Evolutionary conservation across 352 stramenopile genomes (phyloP).

Genomic region (Thalassiosira exigua): DNA sequence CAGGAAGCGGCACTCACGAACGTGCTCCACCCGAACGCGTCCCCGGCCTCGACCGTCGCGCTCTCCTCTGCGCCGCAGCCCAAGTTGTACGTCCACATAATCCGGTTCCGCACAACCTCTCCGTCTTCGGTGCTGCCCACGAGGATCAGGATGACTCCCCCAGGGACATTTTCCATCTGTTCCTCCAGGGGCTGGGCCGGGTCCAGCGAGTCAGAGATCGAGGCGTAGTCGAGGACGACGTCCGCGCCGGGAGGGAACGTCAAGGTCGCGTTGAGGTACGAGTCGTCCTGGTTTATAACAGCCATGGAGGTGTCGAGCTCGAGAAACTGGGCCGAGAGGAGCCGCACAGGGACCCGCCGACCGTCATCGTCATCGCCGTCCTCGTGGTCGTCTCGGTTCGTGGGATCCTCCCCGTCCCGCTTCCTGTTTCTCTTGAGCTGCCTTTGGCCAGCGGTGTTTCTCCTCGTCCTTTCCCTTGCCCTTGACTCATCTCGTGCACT

Average conservation of each 20-base stretch:
- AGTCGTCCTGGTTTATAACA: conserved; percentile 62
- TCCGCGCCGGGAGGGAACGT: neutral
- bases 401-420: neutral
- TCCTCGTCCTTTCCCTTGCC: no score
- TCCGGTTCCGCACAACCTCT: conserved; percentile 48
- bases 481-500: no score
- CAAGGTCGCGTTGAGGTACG: conserved; percentile 45
- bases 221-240: conserved; percentile 37
- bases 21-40: conserved; percentile 50
- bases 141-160: conserved; percentile 50
- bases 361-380: neutral
- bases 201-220: conserved; percentile 37
- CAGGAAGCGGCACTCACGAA: conserved; percentile 62
- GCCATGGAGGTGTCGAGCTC: conserved; percentile 58
- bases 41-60: conserved; percentile 35
- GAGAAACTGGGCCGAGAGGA: conserved; percentile 56
- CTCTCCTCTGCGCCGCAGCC: conserved; percentile 35
- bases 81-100: conserved; percentile 63
- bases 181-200: conserved; percentile 29
- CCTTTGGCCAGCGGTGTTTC: neutral
- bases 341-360: conserved; percentile 7
- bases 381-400: neutral
- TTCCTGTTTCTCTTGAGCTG: neutral
- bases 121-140: conserved; percentile 31
- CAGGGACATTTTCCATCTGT: conserved; percentile 54